Base-by-base conservation (phyloP, 2,329 filamentous ascomycete genomes). In the Verticillium zaregamsianum region DNA sequence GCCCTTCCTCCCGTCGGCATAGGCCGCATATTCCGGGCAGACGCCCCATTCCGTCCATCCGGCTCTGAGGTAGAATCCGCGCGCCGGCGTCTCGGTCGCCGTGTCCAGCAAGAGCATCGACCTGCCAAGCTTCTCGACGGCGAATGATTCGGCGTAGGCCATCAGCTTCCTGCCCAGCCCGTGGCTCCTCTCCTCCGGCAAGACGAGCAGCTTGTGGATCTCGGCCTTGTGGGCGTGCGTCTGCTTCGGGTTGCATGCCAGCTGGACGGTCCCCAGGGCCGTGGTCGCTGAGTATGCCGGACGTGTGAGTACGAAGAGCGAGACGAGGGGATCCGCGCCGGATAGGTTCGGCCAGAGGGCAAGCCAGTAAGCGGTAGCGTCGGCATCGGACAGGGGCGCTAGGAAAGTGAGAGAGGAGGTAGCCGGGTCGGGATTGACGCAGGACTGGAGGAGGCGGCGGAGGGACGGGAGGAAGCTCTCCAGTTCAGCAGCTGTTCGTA, bases 21-120 rank as follows among this genome's bases (percentile, higher is more conserved):
- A 67, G 49, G 61, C 60, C 6, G 67, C 66, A 59, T 70, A 70
- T 12, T 61, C 61, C 2, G 62, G 74, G 65, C 69, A 71, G 60
- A 59, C 62, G 0, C 71, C 71, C 67, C 67, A 72, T 55, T 71
- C 67, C 4, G 37, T 67, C 70, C 70, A 72, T 2, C 68, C 69
- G 1, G 57, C 62, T 31, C 61, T 63, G 2, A 64, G 37, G 58
- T 71, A 72, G 55, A 73, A 70, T 31, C 57, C 59, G n/a, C 64
- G 61, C 12, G 71, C 71, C 0, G 69, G 67, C 12, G 66, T 68
- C 25, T 65, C 61, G 20, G 66, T 68, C 5, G 66, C 63, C 2
- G 70, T 72, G 58, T 72, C 70, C 9, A 72, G 63, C 15, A 67
- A 58, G n/a, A 73, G 63, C 59, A 72, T 25, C 9, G 67, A 64